Evolutionary conservation across 2,329 filamentous ascomycete genomes (phyloP), one percentile per base, ranked within the genome.

Genomic region (Aspergillus neotritici): DNA sequence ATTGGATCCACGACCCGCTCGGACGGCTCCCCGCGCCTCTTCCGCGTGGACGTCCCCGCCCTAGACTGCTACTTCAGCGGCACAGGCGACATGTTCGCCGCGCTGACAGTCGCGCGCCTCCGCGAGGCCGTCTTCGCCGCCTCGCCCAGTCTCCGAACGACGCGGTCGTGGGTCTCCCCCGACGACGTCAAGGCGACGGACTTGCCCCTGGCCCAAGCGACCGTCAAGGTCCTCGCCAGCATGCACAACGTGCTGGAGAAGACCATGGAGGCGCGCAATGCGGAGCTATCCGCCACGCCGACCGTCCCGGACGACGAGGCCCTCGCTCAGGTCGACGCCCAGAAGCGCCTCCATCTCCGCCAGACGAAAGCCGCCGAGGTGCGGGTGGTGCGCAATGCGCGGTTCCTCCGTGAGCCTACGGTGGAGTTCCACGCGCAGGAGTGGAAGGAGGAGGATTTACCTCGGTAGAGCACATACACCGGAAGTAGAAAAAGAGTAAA

Each of bases 41-140:
- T 97, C 74, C 83, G 84, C 58, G 83, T 97, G 58, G 81, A 86
- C 43, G 87, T 96, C 44, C 89, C 91, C 0, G 80, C 84, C 21
- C 83, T 96, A 47, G 86, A 95, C 61, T 87, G 89, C 68, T 95
- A 93, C 74, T 98, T 97, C 69, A 89, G 86, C 56, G 93, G 93
- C 32, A 97, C 94, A 0, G 93, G 93, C 36, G 93, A 98, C 71
- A 96, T 98, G 91, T 97, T 98, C 62, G 91, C 89, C 25, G 91
- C 91, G 6, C 76, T 98, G 35, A 89, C 88, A 61, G 82, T 95
- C 1, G 87, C 87, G 32, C 82, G 91, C 25, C 81, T 98, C 60
- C 83, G 91, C 45, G 87, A 97, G 71, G 89, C 87, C 17, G 84
- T 87, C 1, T 67, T 72, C 40, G 68, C 67, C 3, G 70, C 71